Conservation (phyloP, 768 basidiomycete genomes). For the Pluteus cervinus region DNA sequence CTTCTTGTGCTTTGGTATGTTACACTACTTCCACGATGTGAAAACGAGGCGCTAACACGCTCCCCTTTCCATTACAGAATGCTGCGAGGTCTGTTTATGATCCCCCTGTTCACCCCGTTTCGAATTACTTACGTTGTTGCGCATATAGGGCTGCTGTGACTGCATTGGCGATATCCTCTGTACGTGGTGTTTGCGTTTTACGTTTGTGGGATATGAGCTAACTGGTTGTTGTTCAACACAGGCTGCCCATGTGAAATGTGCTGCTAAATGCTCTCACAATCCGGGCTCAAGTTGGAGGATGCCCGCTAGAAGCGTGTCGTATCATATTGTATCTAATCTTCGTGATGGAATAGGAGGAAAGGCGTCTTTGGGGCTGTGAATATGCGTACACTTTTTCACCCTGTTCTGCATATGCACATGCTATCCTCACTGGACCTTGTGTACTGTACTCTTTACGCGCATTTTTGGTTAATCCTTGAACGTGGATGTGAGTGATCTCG, state of each 20-base stretch:
- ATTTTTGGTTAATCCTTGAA: too few species aligned
- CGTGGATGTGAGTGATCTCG: too few species aligned
- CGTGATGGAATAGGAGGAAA: neutral
- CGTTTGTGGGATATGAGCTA: neutral
- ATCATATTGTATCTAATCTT: neutral
- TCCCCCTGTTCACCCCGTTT: neutral
- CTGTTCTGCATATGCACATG: too few species aligned
- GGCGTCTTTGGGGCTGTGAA: too few species aligned
- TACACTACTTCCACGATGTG: neutral
- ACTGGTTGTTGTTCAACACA: constrained; percentile 16
- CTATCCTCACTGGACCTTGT: too few species aligned
- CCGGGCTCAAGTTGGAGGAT: too few species aligned
- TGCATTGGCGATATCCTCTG: constrained; percentile 67
- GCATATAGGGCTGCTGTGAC: constrained; percentile 59
- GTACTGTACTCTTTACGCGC: too few species aligned
- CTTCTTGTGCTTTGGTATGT: constrained; percentile 70
- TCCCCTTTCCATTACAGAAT: constrained; percentile 33
- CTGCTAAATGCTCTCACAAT: constrained; percentile 34
- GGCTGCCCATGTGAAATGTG: constrained; percentile 81
- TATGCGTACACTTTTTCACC: too few species aligned
- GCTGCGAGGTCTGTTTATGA: constrained; percentile 56
- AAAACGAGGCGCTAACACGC: too few species aligned
- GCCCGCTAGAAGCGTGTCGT: neutral
- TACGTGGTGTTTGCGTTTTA: constrained; percentile 25
- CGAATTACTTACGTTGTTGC: constrained; percentile 1